Percentiles rank a stretch among this genome's conserved stretches.
Conservation (phyloP, 768 basidiomycete genomes). For the Lactarius sanguifluus region DNA sequence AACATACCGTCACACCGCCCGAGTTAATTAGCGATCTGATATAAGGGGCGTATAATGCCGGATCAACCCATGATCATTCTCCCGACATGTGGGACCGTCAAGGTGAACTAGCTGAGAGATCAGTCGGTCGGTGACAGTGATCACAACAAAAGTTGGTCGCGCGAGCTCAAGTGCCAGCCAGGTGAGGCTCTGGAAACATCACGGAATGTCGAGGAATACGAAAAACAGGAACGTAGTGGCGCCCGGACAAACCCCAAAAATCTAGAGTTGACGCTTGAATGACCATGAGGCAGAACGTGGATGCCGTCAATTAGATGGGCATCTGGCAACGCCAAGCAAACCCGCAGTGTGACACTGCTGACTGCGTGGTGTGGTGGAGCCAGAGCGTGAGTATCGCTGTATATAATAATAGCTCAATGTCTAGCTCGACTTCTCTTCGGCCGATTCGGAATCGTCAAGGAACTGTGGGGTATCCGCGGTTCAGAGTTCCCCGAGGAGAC, state of each 20-base stretch:
- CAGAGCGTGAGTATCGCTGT: neutral
- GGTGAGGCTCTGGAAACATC: neutral
- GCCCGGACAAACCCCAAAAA: neutral
- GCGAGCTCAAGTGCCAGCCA: too few relatives aligned
- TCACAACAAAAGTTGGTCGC: neutral
- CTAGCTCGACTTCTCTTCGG: neutral
- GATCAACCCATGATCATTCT: neutral
- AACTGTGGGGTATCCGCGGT: neutral
- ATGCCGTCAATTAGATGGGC: neutral
- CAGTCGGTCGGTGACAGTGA: neutral
- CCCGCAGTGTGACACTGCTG: neutral
- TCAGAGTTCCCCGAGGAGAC: neutral
- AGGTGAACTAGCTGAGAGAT: neutral
- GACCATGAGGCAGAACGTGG: neutral
- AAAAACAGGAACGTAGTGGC: neutral
- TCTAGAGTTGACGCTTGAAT: neutral
- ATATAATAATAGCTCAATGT: neutral
- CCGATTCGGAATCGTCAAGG: neutral
- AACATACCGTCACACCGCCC: neutral
- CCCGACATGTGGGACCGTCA: neutral
- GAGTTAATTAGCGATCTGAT: neutral
- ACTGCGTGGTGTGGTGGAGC: neutral
- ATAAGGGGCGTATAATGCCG: neutral
- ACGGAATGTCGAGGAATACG: neutral
- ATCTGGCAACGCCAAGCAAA: neutral